Percentiles rank a stretch among this genome's conserved stretches.
Evolutionary conservation across 306 rosid genomes (phyloP).

Genomic region (Dalbergia cultrata): DNA sequence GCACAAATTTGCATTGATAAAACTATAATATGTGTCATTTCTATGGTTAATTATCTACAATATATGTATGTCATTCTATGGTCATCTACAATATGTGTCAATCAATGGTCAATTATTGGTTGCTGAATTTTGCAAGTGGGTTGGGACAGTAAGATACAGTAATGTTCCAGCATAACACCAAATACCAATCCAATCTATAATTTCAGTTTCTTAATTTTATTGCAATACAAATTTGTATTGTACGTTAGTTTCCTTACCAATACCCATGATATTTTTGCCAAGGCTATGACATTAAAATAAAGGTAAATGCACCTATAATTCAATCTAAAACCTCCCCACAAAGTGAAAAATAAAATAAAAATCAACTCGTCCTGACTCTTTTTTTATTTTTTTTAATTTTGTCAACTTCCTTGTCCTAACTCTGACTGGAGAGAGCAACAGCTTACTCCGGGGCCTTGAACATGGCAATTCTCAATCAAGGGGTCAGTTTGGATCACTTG

Average conservation of each 20-base stretch:
- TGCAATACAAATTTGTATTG: not conserved
- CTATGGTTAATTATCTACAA: not conserved
- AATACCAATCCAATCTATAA: not conserved
- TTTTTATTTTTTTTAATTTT: too few relatives aligned
- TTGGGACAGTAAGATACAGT: constrained; percentile 8
- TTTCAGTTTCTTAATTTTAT: not conserved
- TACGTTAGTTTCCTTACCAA: not conserved
- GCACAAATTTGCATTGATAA: constrained; percentile 8
- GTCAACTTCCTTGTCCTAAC: not conserved
- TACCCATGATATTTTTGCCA: not conserved
- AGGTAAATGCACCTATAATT: too few relatives aligned
- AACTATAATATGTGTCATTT: constrained; percentile 9
- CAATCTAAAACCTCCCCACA: too few relatives aligned
- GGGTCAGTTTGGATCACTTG: not conserved
- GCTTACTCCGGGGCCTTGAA: not conserved
- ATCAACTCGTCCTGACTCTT: too few relatives aligned
- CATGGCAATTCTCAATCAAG: not conserved
- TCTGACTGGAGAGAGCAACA: not conserved
- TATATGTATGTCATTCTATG: too few relatives aligned
- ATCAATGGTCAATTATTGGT: not conserved
- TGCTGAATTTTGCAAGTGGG: constrained; percentile 22
- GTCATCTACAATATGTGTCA: too few relatives aligned
- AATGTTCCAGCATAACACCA: constrained; percentile 24
- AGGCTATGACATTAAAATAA: not conserved
- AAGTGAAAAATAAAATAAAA: too few relatives aligned